Evolutionary conservation across 2,329 filamentous ascomycete genomes (phyloP), one percentile per base, ranked within the genome.

Genomic region (Whalleya microplaca): DNA sequence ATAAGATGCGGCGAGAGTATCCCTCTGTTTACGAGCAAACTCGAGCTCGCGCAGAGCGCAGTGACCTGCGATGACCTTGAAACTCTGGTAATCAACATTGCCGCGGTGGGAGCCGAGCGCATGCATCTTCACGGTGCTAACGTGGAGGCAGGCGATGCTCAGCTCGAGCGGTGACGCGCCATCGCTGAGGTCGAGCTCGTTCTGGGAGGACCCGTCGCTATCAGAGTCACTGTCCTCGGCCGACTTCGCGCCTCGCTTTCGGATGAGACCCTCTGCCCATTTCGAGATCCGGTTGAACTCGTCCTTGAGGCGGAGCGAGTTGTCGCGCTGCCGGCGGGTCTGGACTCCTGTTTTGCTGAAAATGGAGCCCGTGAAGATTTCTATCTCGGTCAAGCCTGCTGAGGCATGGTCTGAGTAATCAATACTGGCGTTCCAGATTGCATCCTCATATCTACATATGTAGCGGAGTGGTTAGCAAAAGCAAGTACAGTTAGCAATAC

Each of bases 361-460:
- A n/a, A 85, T 78, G n/a, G 75, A 77, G 8, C 82, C 83, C 21
- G 81, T 81, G 51, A 84, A 84, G 0, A 82, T 80, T 56, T 85
- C 83, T 0, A 81, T 69, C 63, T 85, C 83, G 0, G 70, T 75
- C 7, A 85, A 70, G 0, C 71, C 70, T 18, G 68, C 67, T 6
- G 73, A 72, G 0, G 80, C 74, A 43, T 81, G 79, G 5, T 82
- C 76, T 0, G 81, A 75, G 45, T 64, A 80, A 2, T 77, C 71
- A 53, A 71, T 68, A 71, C 78, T 81, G n/a, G 72, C 70, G 8
- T 68, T 71, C 10, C 57, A 56, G 0, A 84, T 70, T 0, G 70
- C 65, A 8, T 76, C 73, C 14, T 84, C 79, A 61, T 84, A 84
- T 9, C 79, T 80, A n/a, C n/a, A n/a, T n/a, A 23, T 53, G 9